These are phyloP conservation scores for Kazachstania sp. DNA, from an alignment of 1,139 yeast genomes.

Conservation along the genomic window DNA sequence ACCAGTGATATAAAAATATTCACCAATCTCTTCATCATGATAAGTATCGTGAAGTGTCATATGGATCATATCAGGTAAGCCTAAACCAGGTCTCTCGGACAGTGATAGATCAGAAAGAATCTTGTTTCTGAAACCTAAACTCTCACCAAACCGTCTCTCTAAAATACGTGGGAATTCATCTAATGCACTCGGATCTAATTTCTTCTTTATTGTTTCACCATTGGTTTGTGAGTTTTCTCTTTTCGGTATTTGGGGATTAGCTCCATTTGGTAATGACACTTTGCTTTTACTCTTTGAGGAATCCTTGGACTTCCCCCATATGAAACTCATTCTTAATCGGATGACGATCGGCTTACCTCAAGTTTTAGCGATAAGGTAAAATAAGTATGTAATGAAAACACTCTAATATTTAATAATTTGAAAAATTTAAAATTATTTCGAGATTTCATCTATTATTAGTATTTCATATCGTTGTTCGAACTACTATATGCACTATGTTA, in stretches of 20 bases:
- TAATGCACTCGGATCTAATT: background rate
- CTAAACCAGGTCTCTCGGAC: conserved; percentile 36
- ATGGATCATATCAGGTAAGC: conserved; percentile 89
- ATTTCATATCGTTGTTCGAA: background rate
- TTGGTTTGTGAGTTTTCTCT: background rate
- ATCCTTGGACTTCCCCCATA: conserved; percentile 10
- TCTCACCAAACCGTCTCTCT: conserved; percentile 25
- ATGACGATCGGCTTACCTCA: background rate
- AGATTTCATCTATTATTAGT: background rate
- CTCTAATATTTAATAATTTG: background rate
- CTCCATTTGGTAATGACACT: background rate
- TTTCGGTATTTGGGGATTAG: background rate
- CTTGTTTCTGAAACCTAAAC: conserved; percentile 20
- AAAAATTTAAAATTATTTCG: too few species aligned
- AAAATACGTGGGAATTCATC: conserved; percentile 24
- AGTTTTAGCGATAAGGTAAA: background rate
- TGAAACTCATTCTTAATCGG: conserved; percentile 10
- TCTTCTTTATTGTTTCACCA: background rate
- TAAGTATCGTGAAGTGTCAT: conserved; percentile 39
- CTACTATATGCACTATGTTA: too few species aligned
- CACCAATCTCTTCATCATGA: conserved; percentile 36
- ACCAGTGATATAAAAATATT: conserved; percentile 45
- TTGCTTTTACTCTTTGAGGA: background rate
- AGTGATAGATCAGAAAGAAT: conserved; percentile 14
- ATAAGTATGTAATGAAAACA: background rate